Evolutionary conservation across 208 protist genomes (phyloP).

Genomic region (Leishmania amazonensis): DNA sequence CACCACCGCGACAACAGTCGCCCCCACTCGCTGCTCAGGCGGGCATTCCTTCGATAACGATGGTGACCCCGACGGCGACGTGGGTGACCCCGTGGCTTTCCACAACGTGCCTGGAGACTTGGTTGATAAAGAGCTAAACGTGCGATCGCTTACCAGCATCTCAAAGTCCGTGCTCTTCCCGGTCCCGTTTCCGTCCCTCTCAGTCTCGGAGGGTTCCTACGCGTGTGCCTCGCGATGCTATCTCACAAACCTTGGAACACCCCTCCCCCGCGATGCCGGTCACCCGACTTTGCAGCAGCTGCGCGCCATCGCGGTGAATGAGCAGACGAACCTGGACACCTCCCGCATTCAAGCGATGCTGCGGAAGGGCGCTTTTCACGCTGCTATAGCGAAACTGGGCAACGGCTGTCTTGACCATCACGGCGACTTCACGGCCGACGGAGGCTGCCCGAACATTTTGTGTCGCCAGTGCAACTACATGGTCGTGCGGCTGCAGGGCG

Average conservation of each 20-base stretch:
- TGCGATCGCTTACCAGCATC: not conserved
- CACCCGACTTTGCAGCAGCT: slow-evolving; percentile 54
- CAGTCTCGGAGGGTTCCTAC: slow-evolving; percentile 24
- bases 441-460: slow-evolving; percentile 73
- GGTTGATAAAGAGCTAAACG: not conserved
- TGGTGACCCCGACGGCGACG: slow-evolving; percentile 34
- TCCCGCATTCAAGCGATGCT: slow-evolving; percentile 21
- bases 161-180: slow-evolving; percentile 25
- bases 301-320: slow-evolving; percentile 34
- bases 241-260: slow-evolving; percentile 61
- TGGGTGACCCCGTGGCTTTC: not conserved
- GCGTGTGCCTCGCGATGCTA: slow-evolving; percentile 57
- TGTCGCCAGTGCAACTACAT: slow-evolving; percentile 80
- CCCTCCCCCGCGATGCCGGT: not conserved
- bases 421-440: slow-evolving; percentile 31
- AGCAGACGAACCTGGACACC: slow-evolving; percentile 20
- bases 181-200: slow-evolving; percentile 67
- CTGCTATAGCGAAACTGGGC: slow-evolving; percentile 40
- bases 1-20: not conserved
- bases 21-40: not conserved
- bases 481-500: slow-evolving; percentile 80
- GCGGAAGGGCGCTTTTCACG: slow-evolving; percentile 70
- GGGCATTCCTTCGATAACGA: slow-evolving; percentile 51
- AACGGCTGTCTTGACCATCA: slow-evolving; percentile 68
- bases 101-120: not conserved